phyloP scores from a whole-genome alignment of 2,329 filamentous ascomycete species.

The Ophiostoma himal-ulmi region DNA sequence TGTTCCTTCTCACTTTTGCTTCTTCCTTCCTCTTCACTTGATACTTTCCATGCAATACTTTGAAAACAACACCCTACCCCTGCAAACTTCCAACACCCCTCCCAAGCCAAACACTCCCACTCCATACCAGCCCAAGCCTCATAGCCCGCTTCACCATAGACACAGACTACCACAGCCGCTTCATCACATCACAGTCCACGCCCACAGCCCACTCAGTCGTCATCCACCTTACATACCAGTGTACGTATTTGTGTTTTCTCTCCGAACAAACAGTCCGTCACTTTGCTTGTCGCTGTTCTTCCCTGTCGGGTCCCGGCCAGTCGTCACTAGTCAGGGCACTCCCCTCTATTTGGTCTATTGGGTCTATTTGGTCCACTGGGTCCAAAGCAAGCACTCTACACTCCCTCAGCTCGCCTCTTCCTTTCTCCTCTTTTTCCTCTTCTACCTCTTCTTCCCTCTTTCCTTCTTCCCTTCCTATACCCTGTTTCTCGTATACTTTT shows the following conservation, averaged over 20 bases:
- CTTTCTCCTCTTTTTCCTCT: not conserved
- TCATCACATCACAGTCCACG: not conserved
- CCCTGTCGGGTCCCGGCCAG: not conserved
- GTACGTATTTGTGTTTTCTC: slow-evolving; percentile 1
- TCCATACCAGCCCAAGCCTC: not conserved
- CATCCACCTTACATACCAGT: slow-evolving; percentile 11
- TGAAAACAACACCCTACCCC: not conserved
- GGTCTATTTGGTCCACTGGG: not conserved
- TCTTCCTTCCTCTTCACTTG: not conserved
- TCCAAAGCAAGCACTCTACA: not conserved
- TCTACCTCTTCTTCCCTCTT: slow-evolving; percentile 11
- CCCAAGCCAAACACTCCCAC: not conserved
- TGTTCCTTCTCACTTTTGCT: not conserved
- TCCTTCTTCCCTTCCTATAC: slow-evolving; percentile 2
- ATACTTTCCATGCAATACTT: not conserved
- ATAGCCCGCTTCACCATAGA: not conserved
- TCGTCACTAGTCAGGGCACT: slow-evolving; percentile 15
- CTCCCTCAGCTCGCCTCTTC: not conserved
- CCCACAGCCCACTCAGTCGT: slow-evolving; percentile 6
- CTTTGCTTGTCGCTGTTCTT: not conserved
- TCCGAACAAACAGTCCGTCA: not conserved
- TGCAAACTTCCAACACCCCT: not conserved
- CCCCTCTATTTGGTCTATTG: not conserved
- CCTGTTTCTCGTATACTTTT: not conserved
- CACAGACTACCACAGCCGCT: not conserved